phyloP scores from a whole-genome alignment of 352 stramenopile species.

The Phytophthora sp. region DNA sequence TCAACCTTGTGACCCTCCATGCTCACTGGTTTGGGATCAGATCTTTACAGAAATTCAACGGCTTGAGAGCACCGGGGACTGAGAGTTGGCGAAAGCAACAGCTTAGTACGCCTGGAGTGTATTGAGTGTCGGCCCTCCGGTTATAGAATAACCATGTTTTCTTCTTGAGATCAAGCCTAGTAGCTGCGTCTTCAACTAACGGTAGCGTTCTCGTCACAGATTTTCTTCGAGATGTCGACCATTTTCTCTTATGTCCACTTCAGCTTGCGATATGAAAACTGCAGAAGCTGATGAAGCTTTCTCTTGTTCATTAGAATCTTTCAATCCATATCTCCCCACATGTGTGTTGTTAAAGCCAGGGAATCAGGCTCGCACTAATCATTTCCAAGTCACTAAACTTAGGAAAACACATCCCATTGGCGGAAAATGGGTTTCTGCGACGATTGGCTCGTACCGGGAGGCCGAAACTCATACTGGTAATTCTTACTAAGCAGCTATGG shows the following conservation, averaged over 20 bases:
- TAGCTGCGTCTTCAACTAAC: too few relatives aligned
- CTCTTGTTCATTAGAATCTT: too few relatives aligned
- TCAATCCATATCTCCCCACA: too few relatives aligned
- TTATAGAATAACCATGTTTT: neutral
- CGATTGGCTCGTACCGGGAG: constrained; percentile 28
- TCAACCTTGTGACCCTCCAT: constrained; percentile 4
- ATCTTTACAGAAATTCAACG: neutral
- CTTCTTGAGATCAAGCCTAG: neutral
- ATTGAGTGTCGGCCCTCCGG: neutral
- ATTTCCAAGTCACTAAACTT: constrained; percentile 8
- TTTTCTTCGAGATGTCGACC: neutral
- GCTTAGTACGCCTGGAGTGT: neutral
- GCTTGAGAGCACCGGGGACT: neutral
- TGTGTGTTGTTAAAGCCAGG: constrained; percentile 5
- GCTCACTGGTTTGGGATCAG: constrained; percentile 14
- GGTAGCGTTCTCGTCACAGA: neutral
- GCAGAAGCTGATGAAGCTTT: too few relatives aligned
- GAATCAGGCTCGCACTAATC: constrained; percentile 13
- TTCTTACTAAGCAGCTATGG: constrained; percentile 40
- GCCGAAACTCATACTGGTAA: neutral
- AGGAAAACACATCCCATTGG: constrained; percentile 5
- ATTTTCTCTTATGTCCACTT: constrained; percentile 2
- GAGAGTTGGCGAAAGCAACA: neutral
- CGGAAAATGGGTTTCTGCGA: neutral
- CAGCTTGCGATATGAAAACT: too few relatives aligned